phyloP scores from a whole-genome alignment of 768 basidiomycete species.

The Russula emetica region DNA sequence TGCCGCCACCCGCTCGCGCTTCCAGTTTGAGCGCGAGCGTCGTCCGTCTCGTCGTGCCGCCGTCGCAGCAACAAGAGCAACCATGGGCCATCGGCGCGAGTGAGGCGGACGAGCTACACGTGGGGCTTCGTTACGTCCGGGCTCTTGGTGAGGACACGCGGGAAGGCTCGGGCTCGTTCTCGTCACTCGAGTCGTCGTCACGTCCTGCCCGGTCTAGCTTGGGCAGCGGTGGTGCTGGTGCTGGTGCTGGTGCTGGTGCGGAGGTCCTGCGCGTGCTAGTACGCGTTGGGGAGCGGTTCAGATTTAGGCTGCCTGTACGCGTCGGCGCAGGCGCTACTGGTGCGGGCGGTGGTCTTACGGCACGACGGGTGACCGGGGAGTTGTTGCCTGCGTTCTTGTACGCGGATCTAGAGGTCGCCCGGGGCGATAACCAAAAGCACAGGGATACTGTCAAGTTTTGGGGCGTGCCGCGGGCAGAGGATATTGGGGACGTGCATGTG shows the following conservation, averaged over 20 bases:
- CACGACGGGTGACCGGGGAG: conserved; percentile 21
- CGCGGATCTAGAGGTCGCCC: conserved; percentile 23
- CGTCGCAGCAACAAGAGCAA: neutral
- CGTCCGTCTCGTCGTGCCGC: conserved; percentile 34
- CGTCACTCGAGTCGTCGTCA: conserved; percentile 56
- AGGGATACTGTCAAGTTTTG: conserved; percentile 28
- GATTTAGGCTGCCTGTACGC: conserved; percentile 26
- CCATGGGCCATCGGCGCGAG: neutral
- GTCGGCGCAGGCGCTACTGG: conserved; percentile 9
- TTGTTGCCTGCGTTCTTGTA: conserved; percentile 25
- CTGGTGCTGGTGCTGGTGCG: neutral
- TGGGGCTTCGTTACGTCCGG: conserved; percentile 68
- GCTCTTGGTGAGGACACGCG: conserved; percentile 56
- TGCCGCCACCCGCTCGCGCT: conserved; percentile 33
- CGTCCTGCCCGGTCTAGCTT: conserved; percentile 37
- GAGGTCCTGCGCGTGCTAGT: conserved; percentile 27
- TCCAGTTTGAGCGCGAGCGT: conserved; percentile 68
- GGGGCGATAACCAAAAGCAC: conserved; percentile 19
- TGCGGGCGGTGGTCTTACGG: conserved; percentile 12
- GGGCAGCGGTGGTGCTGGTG: conserved; percentile 11
- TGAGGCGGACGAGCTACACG: conserved; percentile 60
- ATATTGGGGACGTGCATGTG: conserved; percentile 26
- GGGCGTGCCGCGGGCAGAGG: conserved; percentile 27
- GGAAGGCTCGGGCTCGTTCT: conserved; percentile 48
- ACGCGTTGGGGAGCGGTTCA: conserved; percentile 27